Evolutionary conservation across 2,329 filamentous ascomycete genomes (phyloP), one percentile per base, ranked within the genome.

Genomic region (Knoxdaviesia proteae): DNA sequence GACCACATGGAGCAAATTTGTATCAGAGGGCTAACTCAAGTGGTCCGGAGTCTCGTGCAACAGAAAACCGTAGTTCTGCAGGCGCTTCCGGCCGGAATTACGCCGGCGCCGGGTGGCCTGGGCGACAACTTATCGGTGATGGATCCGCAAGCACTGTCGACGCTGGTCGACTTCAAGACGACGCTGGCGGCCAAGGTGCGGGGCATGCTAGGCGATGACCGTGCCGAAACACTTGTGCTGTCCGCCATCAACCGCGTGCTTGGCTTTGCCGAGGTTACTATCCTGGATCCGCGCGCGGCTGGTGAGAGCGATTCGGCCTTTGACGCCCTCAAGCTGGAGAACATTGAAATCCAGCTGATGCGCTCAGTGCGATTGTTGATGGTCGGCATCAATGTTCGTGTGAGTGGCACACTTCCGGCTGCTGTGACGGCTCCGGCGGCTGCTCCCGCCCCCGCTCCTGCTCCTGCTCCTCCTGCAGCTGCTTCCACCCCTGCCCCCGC

Each of bases 231-330:
- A 7, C 55, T 70, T 34, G 56, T 67, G 0, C 51, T 70, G 33
- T 69, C 65, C 2, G 65, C 67, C 8, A 65, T 69, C 39, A 62
- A 69, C 47, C 64, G 65, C 29, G 64, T 65, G 3, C 54, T 70
- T 6, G 67, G 65, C 3, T 58, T 70, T 11, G 60, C 63, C 4
- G 58, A 63, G 34, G 57, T 57, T 5, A 68, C 62, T 47, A 60
- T 63, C 31, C 53, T 61, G 20, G 53, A 58, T 2, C 56, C 55
- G 5, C 49, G 52, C 5, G 52, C 48, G 5, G 57, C 58, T 38
- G 54, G 54, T n/a, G 54, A 60, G 43, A 31, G 41, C n/a, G 40
- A 39, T 10, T 46, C 50, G 29, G 50, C 47, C 6, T 53, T 53
- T 34, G 43, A 44, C 29, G 40, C 46, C 9, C 39, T 42, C 5